Base-by-base conservation (phyloP, 345 rosid species). In the Gossypium thurberi region DNA sequence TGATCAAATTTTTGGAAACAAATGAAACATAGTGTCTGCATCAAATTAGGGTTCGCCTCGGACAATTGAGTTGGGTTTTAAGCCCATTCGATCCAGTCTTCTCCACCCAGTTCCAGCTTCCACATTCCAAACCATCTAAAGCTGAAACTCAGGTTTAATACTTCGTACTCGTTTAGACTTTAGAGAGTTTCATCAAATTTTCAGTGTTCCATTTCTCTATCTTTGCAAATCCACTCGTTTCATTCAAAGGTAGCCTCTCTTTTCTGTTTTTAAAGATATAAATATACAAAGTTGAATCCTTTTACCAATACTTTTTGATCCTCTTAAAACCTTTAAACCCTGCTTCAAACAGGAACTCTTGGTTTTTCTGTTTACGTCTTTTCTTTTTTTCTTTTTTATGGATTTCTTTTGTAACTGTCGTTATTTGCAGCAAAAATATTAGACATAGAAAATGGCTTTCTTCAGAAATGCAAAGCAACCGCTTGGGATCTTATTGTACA, bases 381-480 rank as follows among this genome's bases (percentile, higher is more conserved):
- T 42, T 26, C 0, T 26, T 3, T 26, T 3, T 3, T 21, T 21
- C 1, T 21, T 33, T 40, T 66, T 6, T 4, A 25, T 67, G 71
- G 23, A 15, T 48, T 48, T 47, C 71, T 68, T 68, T 47, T 46
- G 52, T 5, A 20, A 33, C 1, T 37, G 8, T 62, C 50, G 2
- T n/a, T 64, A 6, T 20, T 46, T 66, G 42, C 42, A 66, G 70
- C 13, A 14, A 66, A 44, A 13, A 12, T 43, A 47, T 60, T 25
- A 28, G 52, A 9, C 9, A 21, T 11, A 17, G 72, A 74, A 61
- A 75, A 90, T 91, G 96, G 91, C 84, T 80, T 73, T 84, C 50
- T 75, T 78, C 53, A 80, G 86, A 71, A 84, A 69, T 58, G 87
- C 78, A 67, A 91, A 80, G 73, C 81, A 85, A 61, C 85, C 90